These are phyloP conservation scores for Alternaria sp. DNA, from an alignment of 2,329 filamentous ascomycete species.

Conservation along the genomic window DNA sequence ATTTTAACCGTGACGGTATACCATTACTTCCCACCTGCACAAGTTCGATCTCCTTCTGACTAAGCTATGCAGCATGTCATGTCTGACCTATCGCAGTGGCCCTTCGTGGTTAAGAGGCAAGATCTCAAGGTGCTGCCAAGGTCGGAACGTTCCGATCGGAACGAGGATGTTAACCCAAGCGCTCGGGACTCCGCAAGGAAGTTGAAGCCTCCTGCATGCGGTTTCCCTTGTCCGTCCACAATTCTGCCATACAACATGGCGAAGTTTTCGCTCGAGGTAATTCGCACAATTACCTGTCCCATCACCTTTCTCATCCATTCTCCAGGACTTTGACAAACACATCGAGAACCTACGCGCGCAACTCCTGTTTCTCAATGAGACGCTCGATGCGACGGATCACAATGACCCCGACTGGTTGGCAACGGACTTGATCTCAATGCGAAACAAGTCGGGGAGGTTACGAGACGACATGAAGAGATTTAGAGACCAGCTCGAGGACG, in stretches of 20 bases:
- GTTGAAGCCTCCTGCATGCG: constrained; percentile 3
- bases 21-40: background rate
- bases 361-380: constrained; percentile 37
- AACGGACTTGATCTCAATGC: constrained; percentile 40
- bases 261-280: constrained; percentile 38
- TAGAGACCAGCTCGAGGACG: constrained; percentile 34
- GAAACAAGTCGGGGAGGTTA: constrained; percentile 40
- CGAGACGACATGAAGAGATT: constrained; percentile 45
- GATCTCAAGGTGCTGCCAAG: background rate
- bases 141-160: constrained; percentile 11
- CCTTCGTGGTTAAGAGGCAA: background rate
- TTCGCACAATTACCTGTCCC: background rate
- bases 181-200: constrained; percentile 15
- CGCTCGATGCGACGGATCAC: constrained; percentile 43
- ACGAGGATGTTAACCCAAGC: background rate
- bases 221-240: background rate
- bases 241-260: constrained; percentile 25
- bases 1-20: background rate
- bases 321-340: constrained; percentile 42
- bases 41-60: background rate
- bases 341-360: constrained; percentile 38
- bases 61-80: background rate
- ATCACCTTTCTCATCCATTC: constrained; percentile 18
- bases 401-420: constrained; percentile 46
- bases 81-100: background rate